phyloP scores from a whole-genome alignment of 2,329 filamentous ascomycete species.

The Rasamsonia emersonii region DNA sequence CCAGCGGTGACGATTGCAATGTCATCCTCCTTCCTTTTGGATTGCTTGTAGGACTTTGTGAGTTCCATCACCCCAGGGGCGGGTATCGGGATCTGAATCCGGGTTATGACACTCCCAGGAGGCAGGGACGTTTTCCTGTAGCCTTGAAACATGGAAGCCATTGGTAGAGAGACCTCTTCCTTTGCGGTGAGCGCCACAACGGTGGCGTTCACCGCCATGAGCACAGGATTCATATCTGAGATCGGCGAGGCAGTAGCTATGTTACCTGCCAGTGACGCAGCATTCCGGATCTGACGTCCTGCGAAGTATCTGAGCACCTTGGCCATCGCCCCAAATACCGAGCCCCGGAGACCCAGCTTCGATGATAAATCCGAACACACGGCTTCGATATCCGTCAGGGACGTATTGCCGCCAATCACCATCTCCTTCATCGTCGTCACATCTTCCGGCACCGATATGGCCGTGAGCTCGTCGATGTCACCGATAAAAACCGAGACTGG shows the following conservation, averaged over 20 bases:
- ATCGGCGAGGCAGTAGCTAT: slow-evolving; percentile 91
- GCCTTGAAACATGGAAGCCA: slow-evolving; percentile 85
- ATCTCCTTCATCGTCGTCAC: slow-evolving; percentile 80
- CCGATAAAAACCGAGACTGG: slow-evolving; percentile 84
- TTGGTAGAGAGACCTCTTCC: slow-evolving; percentile 71
- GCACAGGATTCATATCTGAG: slow-evolving; percentile 88
- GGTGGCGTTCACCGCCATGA: slow-evolving; percentile 77
- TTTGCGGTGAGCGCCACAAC: slow-evolving; percentile 69
- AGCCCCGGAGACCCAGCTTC: slow-evolving; percentile 61
- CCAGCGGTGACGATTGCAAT: slow-evolving; percentile 95
- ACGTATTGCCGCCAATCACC: slow-evolving; percentile 90
- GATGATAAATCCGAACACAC: slow-evolving; percentile 87
- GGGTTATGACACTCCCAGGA: slow-evolving; percentile 73
- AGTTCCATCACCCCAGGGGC: slow-evolving; percentile 72
- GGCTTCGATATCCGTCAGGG: slow-evolving; percentile 80
- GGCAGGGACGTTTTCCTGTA: slow-evolving; percentile 79
- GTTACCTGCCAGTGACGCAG: slow-evolving; percentile 94
- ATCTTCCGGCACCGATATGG: slow-evolving; percentile 70
- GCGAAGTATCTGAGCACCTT: slow-evolving; percentile 95
- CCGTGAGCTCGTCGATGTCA: slow-evolving; percentile 80
- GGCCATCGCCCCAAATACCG: slow-evolving; percentile 82
- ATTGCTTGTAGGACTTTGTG: slow-evolving; percentile 86
- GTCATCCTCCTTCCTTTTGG: slow-evolving; percentile 95
- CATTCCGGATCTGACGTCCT: slow-evolving; percentile 89
- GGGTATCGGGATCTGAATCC: slow-evolving; percentile 72